These are phyloP conservation scores for Candida mattraensis DNA, from an alignment of 805 yeast genomes.

Conservation along the genomic window DNA sequence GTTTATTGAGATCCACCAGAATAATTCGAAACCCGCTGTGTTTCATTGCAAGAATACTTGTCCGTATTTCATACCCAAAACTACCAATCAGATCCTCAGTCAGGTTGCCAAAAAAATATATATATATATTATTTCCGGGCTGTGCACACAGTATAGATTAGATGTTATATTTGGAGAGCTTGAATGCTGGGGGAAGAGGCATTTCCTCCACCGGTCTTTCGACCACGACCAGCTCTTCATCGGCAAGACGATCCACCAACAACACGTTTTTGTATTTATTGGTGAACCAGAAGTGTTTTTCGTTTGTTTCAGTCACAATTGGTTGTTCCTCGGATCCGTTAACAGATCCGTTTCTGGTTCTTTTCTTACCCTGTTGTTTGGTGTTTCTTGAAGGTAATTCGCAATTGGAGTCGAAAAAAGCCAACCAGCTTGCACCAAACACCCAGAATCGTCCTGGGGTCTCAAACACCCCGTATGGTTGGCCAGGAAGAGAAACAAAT, in stretches of 20 bases:
- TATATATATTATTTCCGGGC: too few relatives aligned
- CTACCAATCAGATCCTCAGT: too few relatives aligned
- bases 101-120: too few relatives aligned
- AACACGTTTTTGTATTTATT: constrained; percentile 73
- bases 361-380: constrained; percentile 26
- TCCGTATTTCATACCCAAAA: not conserved
- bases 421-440: constrained; percentile 84
- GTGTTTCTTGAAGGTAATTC: constrained; percentile 40
- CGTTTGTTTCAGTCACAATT: constrained; percentile 17
- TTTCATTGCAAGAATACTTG: too few relatives aligned
- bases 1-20: constrained; percentile 23
- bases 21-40: constrained; percentile 23
- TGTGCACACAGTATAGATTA: constrained; percentile 1
- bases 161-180: constrained; percentile 53
- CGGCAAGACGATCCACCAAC: constrained; percentile 52
- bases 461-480: constrained; percentile 69
- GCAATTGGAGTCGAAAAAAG: constrained; percentile 63
- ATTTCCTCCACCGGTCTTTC: constrained; percentile 68
- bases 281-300: constrained; percentile 68
- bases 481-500: constrained; percentile 56
- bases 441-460: constrained; percentile 62
- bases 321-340: constrained; percentile 27
- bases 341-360: constrained; percentile 31
- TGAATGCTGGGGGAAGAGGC: constrained; percentile 64
- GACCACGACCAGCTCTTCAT: constrained; percentile 62